Conservation (phyloP, 2,329 filamentous ascomycete species). For the Penicillium hordei region DNA sequence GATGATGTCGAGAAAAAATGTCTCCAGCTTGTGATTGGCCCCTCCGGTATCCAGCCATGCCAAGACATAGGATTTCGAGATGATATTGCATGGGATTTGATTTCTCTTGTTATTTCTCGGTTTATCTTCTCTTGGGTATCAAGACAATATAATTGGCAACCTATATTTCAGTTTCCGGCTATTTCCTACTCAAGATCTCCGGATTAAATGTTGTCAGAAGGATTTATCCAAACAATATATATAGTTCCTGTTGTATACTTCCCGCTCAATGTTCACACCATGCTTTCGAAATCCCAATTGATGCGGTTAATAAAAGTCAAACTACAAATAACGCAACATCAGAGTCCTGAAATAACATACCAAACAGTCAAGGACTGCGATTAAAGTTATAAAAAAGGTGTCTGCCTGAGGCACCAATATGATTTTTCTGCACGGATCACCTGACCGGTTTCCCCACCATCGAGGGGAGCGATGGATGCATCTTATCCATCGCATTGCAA, state of each 20-base stretch:
- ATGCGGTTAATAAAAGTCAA: background rate
- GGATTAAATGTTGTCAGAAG: background rate
- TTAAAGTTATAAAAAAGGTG: background rate
- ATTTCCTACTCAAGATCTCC: background rate
- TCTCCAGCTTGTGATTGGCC: conserved; percentile 27
- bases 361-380: background rate
- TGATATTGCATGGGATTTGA: background rate
- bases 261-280: background rate
- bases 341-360: background rate
- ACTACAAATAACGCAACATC: too few relatives aligned
- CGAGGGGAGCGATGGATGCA: conserved; percentile 26
- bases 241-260: background rate
- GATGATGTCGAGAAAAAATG: conserved; percentile 28
- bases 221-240: background rate
- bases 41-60: conserved; percentile 16
- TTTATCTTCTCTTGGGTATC: background rate
- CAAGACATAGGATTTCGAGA: conserved; percentile 20
- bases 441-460: conserved; percentile 31
- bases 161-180: rapidly evolving
- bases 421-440: conserved; percentile 30
- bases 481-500: conserved; percentile 24
- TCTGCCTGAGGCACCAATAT: conserved; percentile 25
- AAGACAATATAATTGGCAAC: rapidly evolving
- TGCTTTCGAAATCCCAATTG: background rate
- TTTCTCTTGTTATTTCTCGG: background rate